Evolutionary conservation across 805 yeast species (phyloP), one percentile per base, ranked within the genome.

Genomic region (Nakazawaea sp.): DNA sequence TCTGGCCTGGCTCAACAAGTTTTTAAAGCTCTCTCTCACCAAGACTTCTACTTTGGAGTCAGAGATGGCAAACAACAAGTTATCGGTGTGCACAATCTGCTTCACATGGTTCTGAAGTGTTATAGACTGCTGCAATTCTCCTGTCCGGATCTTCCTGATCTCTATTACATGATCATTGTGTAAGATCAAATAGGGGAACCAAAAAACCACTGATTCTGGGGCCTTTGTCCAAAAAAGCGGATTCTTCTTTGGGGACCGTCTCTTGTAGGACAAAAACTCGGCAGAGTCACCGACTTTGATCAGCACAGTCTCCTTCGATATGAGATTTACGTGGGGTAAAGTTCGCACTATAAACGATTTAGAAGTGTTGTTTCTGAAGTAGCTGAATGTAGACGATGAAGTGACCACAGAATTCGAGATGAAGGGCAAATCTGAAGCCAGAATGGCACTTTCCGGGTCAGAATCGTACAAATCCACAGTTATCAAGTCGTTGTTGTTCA

Each of bases 101-200:
- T 16, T 18, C 15, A 40, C 38, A 16, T 53, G 50, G 5, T 49
- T 41, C 0, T 53, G 51, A 16, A 38, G 18, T 7, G 27, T 21
- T 5, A 58, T 20, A 1, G 38, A 40, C 43, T 71, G 72, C 18
- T 66, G 50, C 4, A 60, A 32, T 1, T 53, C 41, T 10, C 64
- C 61, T 7, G 64, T 56, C 16, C 55, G 56, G 2, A 64, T 48
- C 42, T 63, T 66, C 20, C 65, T 46, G 2, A 72, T 41, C 33
- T 64, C 67, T 4, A 52, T 44, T 25, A 50, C 50, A 8, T 53
- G 46, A 6, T 41, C 36, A 20, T 55, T 45, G 1, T 51, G 44
- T 5, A 58, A 34, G 4, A 68, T 34, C 11, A 68, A 41, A 42
- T 65, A 70, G 0, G 75, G 75, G 35, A 64, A 61, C 53, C 56